These are phyloP conservation scores for Sisymbrium irio DNA, from an alignment of 345 rosid genomes.

Conservation along the genomic window DNA sequence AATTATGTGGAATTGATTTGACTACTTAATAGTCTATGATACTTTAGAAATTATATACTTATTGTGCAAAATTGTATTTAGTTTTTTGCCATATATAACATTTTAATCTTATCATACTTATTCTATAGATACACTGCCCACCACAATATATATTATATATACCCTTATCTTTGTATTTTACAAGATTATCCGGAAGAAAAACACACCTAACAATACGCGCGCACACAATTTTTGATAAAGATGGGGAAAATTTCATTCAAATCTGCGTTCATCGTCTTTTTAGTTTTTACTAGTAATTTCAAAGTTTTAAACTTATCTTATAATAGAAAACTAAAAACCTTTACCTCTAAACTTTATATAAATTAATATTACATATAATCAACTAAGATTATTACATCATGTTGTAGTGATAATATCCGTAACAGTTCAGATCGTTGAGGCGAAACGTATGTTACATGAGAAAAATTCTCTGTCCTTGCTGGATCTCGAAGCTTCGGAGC, in stretches of 20 bases:
- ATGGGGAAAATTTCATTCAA: not conserved
- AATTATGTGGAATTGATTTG: not conserved
- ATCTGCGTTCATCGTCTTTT: not conserved
- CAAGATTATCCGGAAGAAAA: not conserved
- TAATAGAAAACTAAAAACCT: not conserved
- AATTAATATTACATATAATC: not conserved
- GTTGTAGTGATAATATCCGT: slow-evolving; percentile 13
- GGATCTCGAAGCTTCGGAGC: not conserved
- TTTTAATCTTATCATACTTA: not conserved
- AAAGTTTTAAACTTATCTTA: not conserved
- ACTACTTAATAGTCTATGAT: not conserved
- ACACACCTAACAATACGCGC: too few relatives aligned
- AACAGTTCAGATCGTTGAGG: slow-evolving; percentile 2
- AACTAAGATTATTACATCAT: not conserved
- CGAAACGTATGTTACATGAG: slow-evolving; percentile 9
- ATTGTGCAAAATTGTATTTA: not conserved
- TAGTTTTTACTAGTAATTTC: slow-evolving; percentile 14
- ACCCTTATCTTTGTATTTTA: not conserved
- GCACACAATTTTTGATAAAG: too few relatives aligned
- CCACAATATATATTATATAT: not conserved
- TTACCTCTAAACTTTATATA: not conserved
- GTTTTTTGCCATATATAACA: not conserved
- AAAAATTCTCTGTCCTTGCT: not conserved
- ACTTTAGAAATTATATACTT: not conserved
- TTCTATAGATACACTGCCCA: not conserved